phyloP scores from a whole-genome alignment of 1,284 basidiomycete species.

The Microbotryum lychnidis-dioicae region DNA sequence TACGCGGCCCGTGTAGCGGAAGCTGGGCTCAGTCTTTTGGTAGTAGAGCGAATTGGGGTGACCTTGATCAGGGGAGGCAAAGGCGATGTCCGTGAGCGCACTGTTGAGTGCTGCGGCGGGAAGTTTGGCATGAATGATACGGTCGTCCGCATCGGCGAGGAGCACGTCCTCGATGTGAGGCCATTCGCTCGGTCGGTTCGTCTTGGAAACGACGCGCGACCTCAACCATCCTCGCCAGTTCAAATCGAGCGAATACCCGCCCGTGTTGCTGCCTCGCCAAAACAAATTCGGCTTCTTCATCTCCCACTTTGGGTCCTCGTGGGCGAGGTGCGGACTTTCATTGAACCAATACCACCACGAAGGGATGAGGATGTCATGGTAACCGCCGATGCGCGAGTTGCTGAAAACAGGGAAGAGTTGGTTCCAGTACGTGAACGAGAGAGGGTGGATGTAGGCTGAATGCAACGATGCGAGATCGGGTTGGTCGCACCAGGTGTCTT shows the following conservation, averaged over 20 bases:
- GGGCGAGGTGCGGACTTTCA: neutral
- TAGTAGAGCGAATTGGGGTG: neutral
- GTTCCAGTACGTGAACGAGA: constrained; percentile 9
- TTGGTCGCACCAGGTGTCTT: constrained; percentile 18
- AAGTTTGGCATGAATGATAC: neutral
- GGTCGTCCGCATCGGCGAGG: neutral
- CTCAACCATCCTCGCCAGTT: constrained; percentile 20
- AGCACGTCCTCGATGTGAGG: constrained; percentile 5
- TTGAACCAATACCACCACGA: constrained; percentile 17
- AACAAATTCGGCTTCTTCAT: constrained; percentile 15
- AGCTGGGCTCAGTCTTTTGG: constrained; percentile 18
- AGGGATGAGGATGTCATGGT: constrained; percentile 18
- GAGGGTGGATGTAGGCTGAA: constrained; percentile 12
- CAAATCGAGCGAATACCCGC: constrained; percentile 10
- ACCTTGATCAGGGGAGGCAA: constrained; percentile 13
- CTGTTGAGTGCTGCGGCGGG: constrained; percentile 4
- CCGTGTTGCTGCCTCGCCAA: constrained; percentile 25
- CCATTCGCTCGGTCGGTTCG: constrained; percentile 18
- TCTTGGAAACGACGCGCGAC: constrained; percentile 10
- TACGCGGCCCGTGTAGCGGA: constrained; percentile 11
- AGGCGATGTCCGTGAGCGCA: constrained; percentile 18
- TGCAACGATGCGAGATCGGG: constrained; percentile 15
- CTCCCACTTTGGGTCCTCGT: constrained; percentile 15
- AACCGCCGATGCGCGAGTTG: constrained; percentile 17
- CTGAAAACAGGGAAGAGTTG: constrained; percentile 15